Evolutionary conservation across 306 rosid species (phyloP), one percentile per base, ranked within the genome.

Genomic region (Glycyrrhiza uralensis): DNA sequence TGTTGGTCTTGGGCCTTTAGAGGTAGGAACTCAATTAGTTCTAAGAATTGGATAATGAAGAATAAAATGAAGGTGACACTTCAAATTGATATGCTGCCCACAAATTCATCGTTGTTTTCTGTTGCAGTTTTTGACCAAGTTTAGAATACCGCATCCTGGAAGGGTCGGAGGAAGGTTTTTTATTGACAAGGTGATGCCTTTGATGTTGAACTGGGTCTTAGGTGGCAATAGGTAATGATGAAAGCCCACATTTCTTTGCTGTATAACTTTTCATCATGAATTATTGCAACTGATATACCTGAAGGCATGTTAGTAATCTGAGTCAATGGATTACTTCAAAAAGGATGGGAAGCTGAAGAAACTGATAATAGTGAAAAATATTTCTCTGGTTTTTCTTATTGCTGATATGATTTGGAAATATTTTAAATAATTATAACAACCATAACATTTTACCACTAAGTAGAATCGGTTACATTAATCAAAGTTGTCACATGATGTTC

Each of bases 141-240:
- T 82, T 52, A 85, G 92, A 77, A 91, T 94, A 80, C 99, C 96
- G 6, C 99, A 94, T 83, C 99, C 99, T 3, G 99, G 99, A 78
- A 84, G 88, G 74, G 85, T 86, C 5, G 99, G 97, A 73, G 99
- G 97, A 69, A 86, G 96, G 69, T 69, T 91, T 80, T 80, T 94
- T 12, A 91, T 91, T 66, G 88, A 86, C 55, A 77, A 79, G 75
- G 75, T 82, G 77, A 95, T 91, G 96, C 97, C 99, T 24, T 63
- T 91, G 82, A 95, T 95, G 97, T 78, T 95, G 57, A 88, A 82
- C 66, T 95, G 99, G 99, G 97, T 95, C 67, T 84, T 95, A 64
- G 99, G 99, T 67, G 97, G 97, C 74, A 95, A 87, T 71, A 91
- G 97, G 99, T 89, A 85, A 51, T 30, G 24, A 72, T 30, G 20